These are phyloP conservation scores for Aspergillus candidus DNA, from an alignment of 2,329 filamentous ascomycete species.

Conservation along the genomic window DNA sequence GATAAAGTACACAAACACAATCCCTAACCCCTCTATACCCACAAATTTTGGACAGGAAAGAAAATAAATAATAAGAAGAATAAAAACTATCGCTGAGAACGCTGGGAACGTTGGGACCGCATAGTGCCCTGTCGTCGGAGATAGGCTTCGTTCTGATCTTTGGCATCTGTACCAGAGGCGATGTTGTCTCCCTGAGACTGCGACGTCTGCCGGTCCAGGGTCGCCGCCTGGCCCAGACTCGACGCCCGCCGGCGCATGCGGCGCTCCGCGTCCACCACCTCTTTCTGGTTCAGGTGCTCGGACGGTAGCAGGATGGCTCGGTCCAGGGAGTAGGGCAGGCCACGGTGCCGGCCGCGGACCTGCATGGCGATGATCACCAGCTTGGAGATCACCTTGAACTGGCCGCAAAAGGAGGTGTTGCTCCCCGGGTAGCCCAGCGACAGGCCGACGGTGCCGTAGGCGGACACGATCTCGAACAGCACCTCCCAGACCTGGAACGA, in stretches of 20 bases:
- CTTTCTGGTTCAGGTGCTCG: conserved; percentile 57
- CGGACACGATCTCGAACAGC: conserved; percentile 81
- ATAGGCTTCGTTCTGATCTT: conserved; percentile 20
- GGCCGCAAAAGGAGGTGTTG: conserved; percentile 73
- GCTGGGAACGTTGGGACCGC: conserved; percentile 5
- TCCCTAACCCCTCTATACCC: neutral
- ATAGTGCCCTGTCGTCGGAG: conserved; percentile 25
- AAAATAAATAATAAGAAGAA: neutral
- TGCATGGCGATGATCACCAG: conserved; percentile 63
- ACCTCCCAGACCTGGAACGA: conserved; percentile 61
- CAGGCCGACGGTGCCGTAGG: conserved; percentile 90
- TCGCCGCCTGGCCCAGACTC: conserved; percentile 26
- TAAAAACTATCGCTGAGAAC: conserved; percentile 12
- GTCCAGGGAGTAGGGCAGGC: conserved; percentile 61
- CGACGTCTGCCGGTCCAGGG: conserved; percentile 20
- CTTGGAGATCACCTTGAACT: conserved; percentile 68
- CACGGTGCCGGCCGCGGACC: conserved; percentile 59
- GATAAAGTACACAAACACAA: no score
- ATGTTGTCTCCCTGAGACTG: conserved; percentile 18
- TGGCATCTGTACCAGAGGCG: conserved; percentile 21
- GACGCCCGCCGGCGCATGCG: conserved; percentile 37
- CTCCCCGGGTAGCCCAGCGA: conserved; percentile 72
- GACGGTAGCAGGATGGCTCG: conserved; percentile 63
- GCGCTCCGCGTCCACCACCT: conserved; percentile 48
- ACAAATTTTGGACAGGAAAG: neutral